Base-by-base conservation (phyloP, 2,329 filamentous ascomycete species). In the Didymella arachidicola region DNA sequence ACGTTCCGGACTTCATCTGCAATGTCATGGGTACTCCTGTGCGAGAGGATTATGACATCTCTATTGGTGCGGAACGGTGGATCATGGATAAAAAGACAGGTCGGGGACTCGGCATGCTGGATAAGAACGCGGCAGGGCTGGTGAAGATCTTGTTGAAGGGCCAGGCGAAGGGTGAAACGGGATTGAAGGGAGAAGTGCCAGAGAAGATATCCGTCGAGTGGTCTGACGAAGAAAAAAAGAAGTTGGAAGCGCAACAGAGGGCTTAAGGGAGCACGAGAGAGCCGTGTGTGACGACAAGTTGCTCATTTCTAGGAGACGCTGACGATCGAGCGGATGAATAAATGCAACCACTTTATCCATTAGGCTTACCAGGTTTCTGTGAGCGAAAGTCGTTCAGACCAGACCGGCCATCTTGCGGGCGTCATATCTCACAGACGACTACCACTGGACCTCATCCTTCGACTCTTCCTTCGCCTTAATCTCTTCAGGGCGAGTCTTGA, bases 401-500 rank as follows among this genome's bases (percentile, higher is more conserved):
- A n/a, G 22, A n/a, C 7, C 5, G 44, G 32, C 6, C 32, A 7
- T 36, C 32, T 3, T 8, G 32, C 32, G n/a, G 16, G 14, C 32
- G 32, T 16, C 7, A 8, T 18, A 32, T 32, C 11, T 18, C 11
- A 4, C 25, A 22, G n/a, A 19, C 16, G 19, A 14, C n/a, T n/a
- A 6, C 44, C 38, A 58, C 7, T 45, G 47, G 47, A n/a, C 7
- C 25, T 60, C 49, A 42, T 65, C 59, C 12, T 41, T 47, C 5
- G 18, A 36, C 25, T 69, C 62, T 22, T 59, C 53, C 16, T 61
- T 64, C 14, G 18, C 26, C 38, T 59, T 59, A 53, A 50, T 59
- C 10, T 66, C 63, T 10, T 66, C 61, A 4, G 46, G 46, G 18
- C 53, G 52, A 25, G 51, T 26, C 42, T 56, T 69, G 59, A 70